Percentiles rank a stretch among this genome's conserved stretches.
Conservation (phyloP, 225 moss, liverwort and hornwort genomes). For the Physcomitrium patens region DNA sequence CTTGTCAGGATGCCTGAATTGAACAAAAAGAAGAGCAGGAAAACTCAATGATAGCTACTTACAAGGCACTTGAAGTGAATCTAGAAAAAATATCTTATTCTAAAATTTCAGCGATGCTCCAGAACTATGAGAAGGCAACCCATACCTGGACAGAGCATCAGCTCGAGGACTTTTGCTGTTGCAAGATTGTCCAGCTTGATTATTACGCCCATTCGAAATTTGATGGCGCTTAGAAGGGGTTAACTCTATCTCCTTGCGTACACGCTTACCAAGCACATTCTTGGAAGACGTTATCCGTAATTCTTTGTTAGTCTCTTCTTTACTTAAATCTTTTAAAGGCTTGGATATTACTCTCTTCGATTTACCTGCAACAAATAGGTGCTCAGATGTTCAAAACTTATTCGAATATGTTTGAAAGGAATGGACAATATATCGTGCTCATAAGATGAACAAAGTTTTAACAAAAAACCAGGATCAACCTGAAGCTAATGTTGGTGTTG, state of each 20-base stretch:
- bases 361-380: constrained; percentile 22
- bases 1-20: constrained; percentile 41
- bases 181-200: constrained; percentile 18
- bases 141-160: constrained; percentile 36
- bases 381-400: neutral
- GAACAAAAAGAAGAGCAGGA: constrained; percentile 17
- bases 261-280: constrained; percentile 47
- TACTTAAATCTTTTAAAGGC: constrained; percentile 12
- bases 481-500: neutral
- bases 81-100: neutral
- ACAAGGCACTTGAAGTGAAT: neutral
- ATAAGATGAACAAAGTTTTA: neutral
- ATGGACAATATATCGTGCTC: neutral
- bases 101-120: neutral
- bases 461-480: neutral
- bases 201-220: constrained; percentile 24
- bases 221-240: constrained; percentile 50
- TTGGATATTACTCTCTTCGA: constrained; percentile 7
- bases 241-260: constrained; percentile 34
- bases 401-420: neutral
- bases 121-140: neutral
- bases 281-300: constrained; percentile 10
- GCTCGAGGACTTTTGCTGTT: constrained; percentile 14
- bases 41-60: constrained; percentile 24
- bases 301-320: constrained; percentile 9